Conservation (phyloP, 768 basidiomycete species). For the Gloeopeniophorella convolvens region DNA sequence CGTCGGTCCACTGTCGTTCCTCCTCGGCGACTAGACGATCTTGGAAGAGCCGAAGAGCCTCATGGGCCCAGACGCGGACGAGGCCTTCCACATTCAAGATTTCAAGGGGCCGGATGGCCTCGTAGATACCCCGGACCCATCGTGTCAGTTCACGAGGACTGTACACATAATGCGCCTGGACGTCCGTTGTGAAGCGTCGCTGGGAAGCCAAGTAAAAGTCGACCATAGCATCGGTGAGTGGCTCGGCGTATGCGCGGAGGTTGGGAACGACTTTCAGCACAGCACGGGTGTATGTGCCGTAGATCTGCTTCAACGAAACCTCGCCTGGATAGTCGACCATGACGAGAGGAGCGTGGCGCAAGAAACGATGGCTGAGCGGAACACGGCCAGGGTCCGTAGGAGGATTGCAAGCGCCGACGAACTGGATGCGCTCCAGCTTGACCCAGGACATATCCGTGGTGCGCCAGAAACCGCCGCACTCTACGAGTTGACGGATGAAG, state of each 20-base stretch:
- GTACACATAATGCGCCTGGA: constrained; percentile 99
- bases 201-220: constrained; percentile 92
- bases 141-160: constrained; percentile 97
- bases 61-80: constrained; percentile 96
- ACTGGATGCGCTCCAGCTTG: constrained; percentile 96
- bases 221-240: constrained; percentile 97
- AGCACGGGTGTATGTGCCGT: constrained; percentile 95
- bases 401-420: constrained; percentile 98
- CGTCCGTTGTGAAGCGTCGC: constrained; percentile 88
- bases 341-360: constrained; percentile 92
- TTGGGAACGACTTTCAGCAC: constrained; percentile 93
- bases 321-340: constrained; percentile 99
- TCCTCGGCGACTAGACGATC: constrained; percentile 92
- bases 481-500: constrained; percentile 94
- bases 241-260: constrained; percentile 85
- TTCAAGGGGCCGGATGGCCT: constrained; percentile 91
- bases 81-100: constrained; percentile 91
- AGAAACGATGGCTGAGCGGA: constrained; percentile 94
- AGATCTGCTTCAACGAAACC: constrained; percentile 94
- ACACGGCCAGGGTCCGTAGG: constrained; percentile 99
- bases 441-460: constrained; percentile 96
- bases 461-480: constrained; percentile 92
- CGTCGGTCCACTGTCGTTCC: constrained; percentile 93
- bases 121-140: constrained; percentile 96
- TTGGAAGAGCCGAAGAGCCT: constrained; percentile 94